Base-by-base conservation (phyloP, 2,329 filamentous ascomycete species). In the Alternaria rosae region DNA sequence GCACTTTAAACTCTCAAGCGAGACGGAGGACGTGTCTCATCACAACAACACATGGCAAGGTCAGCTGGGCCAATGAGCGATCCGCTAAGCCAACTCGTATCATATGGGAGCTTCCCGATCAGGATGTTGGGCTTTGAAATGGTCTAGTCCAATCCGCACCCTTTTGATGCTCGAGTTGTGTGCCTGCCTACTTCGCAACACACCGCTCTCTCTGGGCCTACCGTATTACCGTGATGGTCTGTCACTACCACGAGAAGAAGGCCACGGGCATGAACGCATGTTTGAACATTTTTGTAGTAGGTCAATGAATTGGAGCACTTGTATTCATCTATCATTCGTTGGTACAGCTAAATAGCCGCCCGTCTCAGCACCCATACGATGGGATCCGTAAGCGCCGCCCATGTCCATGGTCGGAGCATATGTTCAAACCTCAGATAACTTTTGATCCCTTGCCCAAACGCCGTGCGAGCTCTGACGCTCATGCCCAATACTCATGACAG, bases 11-110 rank as follows among this genome's bases (percentile, higher is more conserved):
- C 35, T 54, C 38, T 23, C 52, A 32, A 54, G 52, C 52, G 52
- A 54, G 52, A 42, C 42, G 35, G 28, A 53, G 26, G 53, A 60
- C 52, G 52, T 66, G 55, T 66, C 64, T 65, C 61, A 61, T 32
- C 56, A 63, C 67, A 66, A 68, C 63, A 70, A 68, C 57, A 59
- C 61, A 59, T 61, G 54, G 52, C 44, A 32, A 43, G 35, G 43
- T 61, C 58, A 61, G 58, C 52, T 61, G 58, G 42, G 43, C 54
- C 60, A 65, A 66, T 67, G 48, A 66, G 23, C 30, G 28, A 30
- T 21, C n/a, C 17, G 42, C 38, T 57, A 32, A 12, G 8, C 20
- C 26, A 17, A 25, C 15, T 17, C 20, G n/a, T 43, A 38, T 20
- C 12, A 13, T 25, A 20, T 32, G 13, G 47, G 32, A 15, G 28